Evolutionary conservation across 208 protist genomes (phyloP), one percentile per base, ranked within the genome.

Genomic region (Leishmania arabica): DNA sequence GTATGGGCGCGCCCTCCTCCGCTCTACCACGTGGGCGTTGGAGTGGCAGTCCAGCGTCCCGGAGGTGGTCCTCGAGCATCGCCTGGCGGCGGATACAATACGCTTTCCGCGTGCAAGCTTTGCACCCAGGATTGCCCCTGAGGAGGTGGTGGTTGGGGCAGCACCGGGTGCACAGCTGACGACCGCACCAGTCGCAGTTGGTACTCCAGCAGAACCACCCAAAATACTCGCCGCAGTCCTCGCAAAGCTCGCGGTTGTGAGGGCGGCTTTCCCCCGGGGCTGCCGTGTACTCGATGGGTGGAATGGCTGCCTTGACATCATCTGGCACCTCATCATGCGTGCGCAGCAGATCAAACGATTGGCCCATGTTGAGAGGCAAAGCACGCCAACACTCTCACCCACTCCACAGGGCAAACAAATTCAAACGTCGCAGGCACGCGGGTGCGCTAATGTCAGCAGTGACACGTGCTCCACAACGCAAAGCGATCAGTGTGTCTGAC

Each of bases 141-240:
- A 96, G 82, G 31, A 97, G 85, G 76, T 96, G 83, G 24, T 88
- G 89, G 11, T 85, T 75, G 5, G 94, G 94, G 74, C 92, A 95
- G 84, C 94, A 97, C 19, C 90, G 88, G 2, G 65, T 87, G 84
- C 94, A 97, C 27, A 95, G 84, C 81, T 94, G 86, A 6, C 89
- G 79, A 6, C 94, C 94, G 65, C 94, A 97, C 90, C 89, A 94
- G 78, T 95, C 88, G 80, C 94, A 97, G 86, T 97, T 97, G 34
- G 88, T 93, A 75, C 90, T 88, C 27, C 72, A 69, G 45, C 83
- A 86, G 73, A 95, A 92, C 88, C 87, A 95, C 24, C 88, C 88
- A 71, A 94, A 95, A 53, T 81, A 87, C 72, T 89, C 86, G 5
- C 86, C 86, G 70, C 94, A 97, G 40, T 90, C 84, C 77, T 88